Evolutionary conservation across 2,329 filamentous ascomycete species (phyloP).

Genomic region (Penicillium corylophilum): DNA sequence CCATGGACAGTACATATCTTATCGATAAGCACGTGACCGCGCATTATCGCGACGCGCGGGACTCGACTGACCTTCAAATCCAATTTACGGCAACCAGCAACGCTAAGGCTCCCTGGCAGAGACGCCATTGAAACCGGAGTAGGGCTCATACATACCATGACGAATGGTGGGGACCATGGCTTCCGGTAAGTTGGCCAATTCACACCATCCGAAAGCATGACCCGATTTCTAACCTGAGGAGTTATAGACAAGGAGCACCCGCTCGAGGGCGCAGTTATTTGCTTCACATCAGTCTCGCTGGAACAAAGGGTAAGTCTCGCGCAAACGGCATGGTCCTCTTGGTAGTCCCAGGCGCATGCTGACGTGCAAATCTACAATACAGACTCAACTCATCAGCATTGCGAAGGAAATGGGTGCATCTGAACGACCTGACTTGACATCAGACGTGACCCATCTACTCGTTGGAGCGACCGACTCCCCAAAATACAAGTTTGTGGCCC

Average conservation of each 20-base stretch:
- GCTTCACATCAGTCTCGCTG: conserved; percentile 80
- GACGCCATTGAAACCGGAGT: neutral
- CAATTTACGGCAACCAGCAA: conserved; percentile 1
- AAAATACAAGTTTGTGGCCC: conserved; percentile 95
- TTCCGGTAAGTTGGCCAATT: conserved; percentile 30
- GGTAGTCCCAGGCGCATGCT: conserved; percentile 2
- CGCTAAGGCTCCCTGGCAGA: neutral
- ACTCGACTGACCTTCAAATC: conserved; percentile 6
- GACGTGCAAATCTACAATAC: conserved; percentile 4
- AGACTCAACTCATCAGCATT: conserved; percentile 44
- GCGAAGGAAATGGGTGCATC: conserved; percentile 79
- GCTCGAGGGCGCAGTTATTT: conserved; percentile 72
- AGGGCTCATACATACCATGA: conserved; percentile 33
- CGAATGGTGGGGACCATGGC: conserved; percentile 40
- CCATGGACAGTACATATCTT: neutral
- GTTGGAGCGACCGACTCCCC: conserved; percentile 85
- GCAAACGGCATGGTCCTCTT: neutral
- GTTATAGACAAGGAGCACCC: conserved; percentile 58
- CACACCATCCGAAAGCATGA: neutral
- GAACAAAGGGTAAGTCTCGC: conserved; percentile 67
- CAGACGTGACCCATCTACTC: conserved; percentile 90
- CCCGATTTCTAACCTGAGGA: conserved; percentile 17
- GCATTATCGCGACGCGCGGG: conserved; percentile 17
- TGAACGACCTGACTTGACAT: conserved; percentile 90
- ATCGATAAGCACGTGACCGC: conserved; percentile 15